Conservation (phyloP, 352 stramenopile genomes). For the Vaucheria bursata region DNA sequence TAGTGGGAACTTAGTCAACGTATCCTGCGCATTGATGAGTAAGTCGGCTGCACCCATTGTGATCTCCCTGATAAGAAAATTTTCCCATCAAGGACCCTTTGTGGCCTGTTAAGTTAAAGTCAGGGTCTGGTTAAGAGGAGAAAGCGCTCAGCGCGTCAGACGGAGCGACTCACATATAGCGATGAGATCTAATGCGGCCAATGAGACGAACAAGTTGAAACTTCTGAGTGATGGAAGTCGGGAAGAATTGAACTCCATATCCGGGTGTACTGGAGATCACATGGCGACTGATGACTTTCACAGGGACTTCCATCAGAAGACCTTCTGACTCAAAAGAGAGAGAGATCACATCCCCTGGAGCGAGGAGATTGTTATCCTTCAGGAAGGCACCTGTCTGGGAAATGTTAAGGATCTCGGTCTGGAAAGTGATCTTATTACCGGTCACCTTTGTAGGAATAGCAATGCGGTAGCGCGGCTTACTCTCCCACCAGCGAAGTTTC, state of each 20-base stretch:
- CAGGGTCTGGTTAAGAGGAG: too few relatives aligned
- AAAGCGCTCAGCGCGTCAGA: too few relatives aligned
- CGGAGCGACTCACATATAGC: too few relatives aligned
- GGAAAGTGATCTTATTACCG: not conserved
- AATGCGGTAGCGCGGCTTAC: not conserved
- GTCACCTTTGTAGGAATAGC: not conserved
- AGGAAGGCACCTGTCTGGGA: not conserved
- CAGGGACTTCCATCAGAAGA: not conserved
- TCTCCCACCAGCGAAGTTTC: not conserved
- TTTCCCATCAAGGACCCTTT: too few relatives aligned
- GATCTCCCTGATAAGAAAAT: too few relatives aligned
- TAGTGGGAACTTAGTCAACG: too few relatives aligned
- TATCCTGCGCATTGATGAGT: too few relatives aligned
- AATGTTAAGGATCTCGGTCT: not conserved
- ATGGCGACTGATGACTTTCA: not conserved
- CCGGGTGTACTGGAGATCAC: not conserved
- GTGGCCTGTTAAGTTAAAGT: too few relatives aligned
- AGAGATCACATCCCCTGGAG: not conserved
- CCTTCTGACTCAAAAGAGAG: not conserved
- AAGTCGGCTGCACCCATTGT: too few relatives aligned
- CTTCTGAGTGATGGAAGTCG: too few relatives aligned
- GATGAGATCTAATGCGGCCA: too few relatives aligned
- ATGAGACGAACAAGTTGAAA: too few relatives aligned
- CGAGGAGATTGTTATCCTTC: not conserved
- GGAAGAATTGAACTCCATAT: not conserved